phyloP scores from a whole-genome alignment of 2,329 filamentous ascomycete genomes.

The Xenosphaeropsis pyriputrescens region DNA sequence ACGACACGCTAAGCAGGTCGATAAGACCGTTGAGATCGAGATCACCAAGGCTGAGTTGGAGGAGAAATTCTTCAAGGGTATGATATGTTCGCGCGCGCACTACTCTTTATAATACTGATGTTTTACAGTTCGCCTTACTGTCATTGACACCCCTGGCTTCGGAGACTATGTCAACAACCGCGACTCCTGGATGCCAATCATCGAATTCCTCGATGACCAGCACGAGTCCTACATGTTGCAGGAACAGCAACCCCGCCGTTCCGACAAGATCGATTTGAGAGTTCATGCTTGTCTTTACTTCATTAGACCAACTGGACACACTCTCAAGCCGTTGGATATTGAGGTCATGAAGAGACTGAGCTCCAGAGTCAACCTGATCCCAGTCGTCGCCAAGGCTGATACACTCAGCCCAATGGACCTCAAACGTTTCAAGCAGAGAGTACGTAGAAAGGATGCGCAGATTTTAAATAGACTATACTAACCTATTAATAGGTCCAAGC shows the following conservation, averaged over 20 bases:
- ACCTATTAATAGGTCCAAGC: slow-evolving; percentile 57
- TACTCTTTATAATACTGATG: slow-evolving; percentile 5
- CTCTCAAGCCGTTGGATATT: slow-evolving; percentile 94
- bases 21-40: slow-evolving; percentile 99
- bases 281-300: slow-evolving; percentile 99
- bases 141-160: slow-evolving; percentile 97
- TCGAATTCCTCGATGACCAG: slow-evolving; percentile 99
- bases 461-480: slow-evolving; percentile 9
- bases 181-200: slow-evolving; percentile 99
- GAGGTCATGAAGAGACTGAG: slow-evolving; percentile 99
- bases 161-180: slow-evolving; percentile 99
- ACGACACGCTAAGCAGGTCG: slow-evolving; percentile 97
- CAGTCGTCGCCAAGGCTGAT: slow-evolving; percentile 96
- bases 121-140: slow-evolving; percentile 75
- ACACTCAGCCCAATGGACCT: slow-evolving; percentile 89
- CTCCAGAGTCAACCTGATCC: slow-evolving; percentile 95
- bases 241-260: slow-evolving; percentile 95
- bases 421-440: slow-evolving; percentile 86
- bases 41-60: slow-evolving; percentile 99
- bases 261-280: slow-evolving; percentile 98
- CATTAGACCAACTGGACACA: slow-evolving; percentile 96
- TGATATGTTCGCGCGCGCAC: slow-evolving; percentile 3
- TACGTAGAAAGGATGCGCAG: slow-evolving; percentile 29
- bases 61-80: slow-evolving; percentile 99
- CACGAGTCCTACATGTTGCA: slow-evolving; percentile 99